Evolutionary conservation across 2,329 filamentous ascomycete species (phyloP), one percentile per base, ranked within the genome.

Genomic region (Plectosphaerella sp.): DNA sequence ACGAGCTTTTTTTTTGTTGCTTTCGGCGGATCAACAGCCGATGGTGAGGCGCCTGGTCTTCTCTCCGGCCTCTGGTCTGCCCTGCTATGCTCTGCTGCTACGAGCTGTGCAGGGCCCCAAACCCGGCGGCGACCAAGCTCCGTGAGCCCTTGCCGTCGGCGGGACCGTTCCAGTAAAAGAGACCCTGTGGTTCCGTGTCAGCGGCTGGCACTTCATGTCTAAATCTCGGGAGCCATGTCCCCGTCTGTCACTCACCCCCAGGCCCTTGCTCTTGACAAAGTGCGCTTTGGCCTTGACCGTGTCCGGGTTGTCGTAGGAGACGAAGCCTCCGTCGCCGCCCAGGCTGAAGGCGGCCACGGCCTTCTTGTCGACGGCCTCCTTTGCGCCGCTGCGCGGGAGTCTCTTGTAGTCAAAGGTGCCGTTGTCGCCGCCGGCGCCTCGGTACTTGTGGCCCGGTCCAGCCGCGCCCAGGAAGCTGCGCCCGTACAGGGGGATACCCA

Each of bases 121-220:
- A 86, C 5, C 82, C 82, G 16, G 82, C 72, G 46, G 78, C 75
- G 54, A 86, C 72, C 50, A 86, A 66, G 62, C 81, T 85, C 49
- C 82, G 73, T 49, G 78, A 76, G 55, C 73, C 76, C 58, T 71
- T 74, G 25, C 80, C 78, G 71, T 94, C 89, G 3, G 81, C 83
- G 14, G 87, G 86, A n/a, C 84, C 87, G 50, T 87, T 84, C 87
- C 87, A 92, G 68, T 92, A 94, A 66, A 91, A 93, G 9, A 94
- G 69, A 0, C 89, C 89, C 81, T 84, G 59, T n/a, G 39, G 25
- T 12, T 58, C 8, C 48, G 11, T n/a, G 33, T 54, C 47, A 52
- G 52, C 28, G 28, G 28, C 11, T 12, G 28, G 28, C 8, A 9
- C 11, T 12, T 33, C 8, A 33, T 28, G 11, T 10, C 28, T 7